phyloP scores from a whole-genome alignment of 2,329 filamentous ascomycete genomes.

The Alternaria sp. region DNA sequence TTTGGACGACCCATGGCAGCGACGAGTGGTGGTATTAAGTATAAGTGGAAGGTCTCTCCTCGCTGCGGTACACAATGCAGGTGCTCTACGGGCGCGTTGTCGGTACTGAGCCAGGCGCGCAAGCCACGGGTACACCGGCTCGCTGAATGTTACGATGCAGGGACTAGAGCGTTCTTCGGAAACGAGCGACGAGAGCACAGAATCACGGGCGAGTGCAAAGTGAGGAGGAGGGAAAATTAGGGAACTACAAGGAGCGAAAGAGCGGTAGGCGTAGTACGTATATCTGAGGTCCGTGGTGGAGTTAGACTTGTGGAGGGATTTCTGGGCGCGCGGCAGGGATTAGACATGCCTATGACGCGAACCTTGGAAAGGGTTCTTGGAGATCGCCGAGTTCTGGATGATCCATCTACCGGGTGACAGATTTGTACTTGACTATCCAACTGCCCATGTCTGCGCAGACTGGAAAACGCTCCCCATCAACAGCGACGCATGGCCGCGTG shows the following conservation, averaged over 20 bases:
- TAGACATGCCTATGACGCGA: conserved; percentile 19
- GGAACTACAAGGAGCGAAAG: conserved; percentile 10
- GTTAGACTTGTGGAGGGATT: conserved; percentile 23
- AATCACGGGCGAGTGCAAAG: conserved; percentile 9
- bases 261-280: conserved; percentile 22
- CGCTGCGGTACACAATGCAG: conserved; percentile 19
- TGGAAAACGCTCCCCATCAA: neutral
- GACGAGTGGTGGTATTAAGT: conserved; percentile 21
- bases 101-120: conserved; percentile 36
- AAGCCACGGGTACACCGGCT: conserved; percentile 44
- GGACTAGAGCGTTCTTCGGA: conserved; percentile 10
- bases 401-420: conserved; percentile 3
- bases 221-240: neutral
- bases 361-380: conserved; percentile 11
- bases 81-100: conserved; percentile 23
- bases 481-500: conserved; percentile 3
- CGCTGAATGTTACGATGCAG: conserved; percentile 23
- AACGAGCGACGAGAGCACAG: conserved; percentile 36
- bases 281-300: conserved; percentile 21
- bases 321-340: conserved; percentile 23
- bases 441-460: neutral
- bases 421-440: neutral
- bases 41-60: conserved; percentile 17
- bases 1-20: conserved; percentile 47
- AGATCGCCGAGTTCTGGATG: conserved; percentile 10